Evolutionary conservation across 2,329 filamentous ascomycete species (phyloP).

Genomic region (Drechslerella dactyloides): DNA sequence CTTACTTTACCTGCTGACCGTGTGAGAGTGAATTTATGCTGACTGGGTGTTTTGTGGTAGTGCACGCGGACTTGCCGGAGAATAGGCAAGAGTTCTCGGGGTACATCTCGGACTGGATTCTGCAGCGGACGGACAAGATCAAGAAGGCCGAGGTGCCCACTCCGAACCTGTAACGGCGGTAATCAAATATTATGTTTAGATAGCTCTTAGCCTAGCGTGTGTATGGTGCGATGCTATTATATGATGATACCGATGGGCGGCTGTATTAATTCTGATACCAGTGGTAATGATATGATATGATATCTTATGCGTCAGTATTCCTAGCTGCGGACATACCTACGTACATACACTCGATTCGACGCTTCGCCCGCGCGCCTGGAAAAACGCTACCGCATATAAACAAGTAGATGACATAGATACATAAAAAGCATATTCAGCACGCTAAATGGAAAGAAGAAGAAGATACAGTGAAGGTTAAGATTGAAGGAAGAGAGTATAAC

Average conservation of each 20-base stretch:
- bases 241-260: too few species aligned
- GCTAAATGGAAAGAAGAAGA: background rate
- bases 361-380: too few species aligned
- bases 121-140: constrained; percentile 59
- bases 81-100: constrained; percentile 59
- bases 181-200: background rate
- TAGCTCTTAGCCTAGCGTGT: background rate
- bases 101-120: constrained; percentile 72
- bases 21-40: constrained; percentile 11
- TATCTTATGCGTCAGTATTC: constrained; percentile 18
- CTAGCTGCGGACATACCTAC: background rate
- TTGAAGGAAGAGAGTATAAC: too few species aligned
- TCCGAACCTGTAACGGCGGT: constrained; percentile 25
- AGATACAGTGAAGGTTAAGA: too few species aligned
- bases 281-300: too few species aligned
- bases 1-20: constrained; percentile 54
- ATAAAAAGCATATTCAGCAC: too few species aligned
- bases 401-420: too few species aligned
- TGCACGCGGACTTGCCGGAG: constrained; percentile 67
- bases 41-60: constrained; percentile 55
- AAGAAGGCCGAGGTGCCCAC: constrained; percentile 45
- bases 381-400: too few species aligned
- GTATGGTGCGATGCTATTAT: too few species aligned
- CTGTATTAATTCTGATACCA: too few species aligned
- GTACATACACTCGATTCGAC: too few species aligned